Conservation (phyloP, 495 filamentous ascomycete species). For the Terfezia boudieri region DNA sequence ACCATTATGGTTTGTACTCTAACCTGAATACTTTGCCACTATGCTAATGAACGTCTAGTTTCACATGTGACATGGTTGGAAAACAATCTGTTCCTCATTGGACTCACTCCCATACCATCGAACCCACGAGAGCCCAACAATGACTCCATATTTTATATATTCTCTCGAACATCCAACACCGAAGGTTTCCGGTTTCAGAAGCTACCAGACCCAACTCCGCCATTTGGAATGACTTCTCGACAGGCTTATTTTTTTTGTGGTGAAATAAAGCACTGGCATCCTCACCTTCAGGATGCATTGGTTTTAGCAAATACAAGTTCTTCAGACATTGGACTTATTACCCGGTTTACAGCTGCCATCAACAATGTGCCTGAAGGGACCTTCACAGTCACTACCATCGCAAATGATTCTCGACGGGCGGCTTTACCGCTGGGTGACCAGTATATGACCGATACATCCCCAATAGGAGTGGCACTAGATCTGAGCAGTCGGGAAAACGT, state of each 20-base stretch:
- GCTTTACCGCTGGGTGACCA: slow-evolving; percentile 38
- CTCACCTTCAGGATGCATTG: slow-evolving; percentile 53
- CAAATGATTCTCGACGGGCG: slow-evolving; percentile 57
- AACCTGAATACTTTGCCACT: too few species aligned
- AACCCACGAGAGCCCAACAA: slow-evolving; percentile 33
- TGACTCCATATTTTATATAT: slow-evolving; percentile 46
- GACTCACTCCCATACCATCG: slow-evolving; percentile 42
- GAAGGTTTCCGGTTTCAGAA: slow-evolving; percentile 43
- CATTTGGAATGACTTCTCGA: slow-evolving; percentile 40
- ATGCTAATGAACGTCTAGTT: slow-evolving; percentile 26
- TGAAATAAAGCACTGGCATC: slow-evolving; percentile 54
- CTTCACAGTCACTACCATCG: slow-evolving; percentile 50
- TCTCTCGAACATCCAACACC: slow-evolving; percentile 36
- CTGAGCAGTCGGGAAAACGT: slow-evolving; percentile 63
- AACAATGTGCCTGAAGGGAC: slow-evolving; percentile 35
- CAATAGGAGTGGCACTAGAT: slow-evolving; percentile 63
- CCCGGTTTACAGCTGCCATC: slow-evolving; percentile 41
- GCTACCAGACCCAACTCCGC: slow-evolving; percentile 45
- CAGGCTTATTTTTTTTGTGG: slow-evolving; percentile 55
- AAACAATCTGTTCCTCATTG: slow-evolving; percentile 59
- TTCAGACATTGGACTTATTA: slow-evolving; percentile 54
- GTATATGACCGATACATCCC: slow-evolving; percentile 42
- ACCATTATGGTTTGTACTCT: slow-evolving; percentile 40
- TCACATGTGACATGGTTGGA: slow-evolving; percentile 78
- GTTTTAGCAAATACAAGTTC: slow-evolving; percentile 62